Percentiles rank a stretch among this genome's conserved stretches.
Conservation (phyloP, 2,329 filamentous ascomycete genomes). For the Ilyonectria mors-panacis region DNA sequence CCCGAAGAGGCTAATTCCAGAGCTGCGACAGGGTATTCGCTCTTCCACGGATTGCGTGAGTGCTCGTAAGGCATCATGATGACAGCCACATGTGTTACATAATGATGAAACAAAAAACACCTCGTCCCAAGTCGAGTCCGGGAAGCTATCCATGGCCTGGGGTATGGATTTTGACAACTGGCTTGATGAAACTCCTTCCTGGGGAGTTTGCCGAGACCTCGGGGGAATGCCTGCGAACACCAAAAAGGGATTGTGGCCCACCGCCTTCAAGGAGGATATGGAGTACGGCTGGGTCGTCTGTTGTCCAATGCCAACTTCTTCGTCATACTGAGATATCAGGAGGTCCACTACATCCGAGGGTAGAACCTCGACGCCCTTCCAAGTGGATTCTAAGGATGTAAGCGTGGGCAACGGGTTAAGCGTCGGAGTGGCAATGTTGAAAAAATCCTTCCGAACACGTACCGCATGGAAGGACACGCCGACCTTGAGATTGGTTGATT, state of each 20-base stretch:
- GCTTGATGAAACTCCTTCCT: background rate
- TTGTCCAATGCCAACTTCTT: background rate
- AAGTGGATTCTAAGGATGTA: slow-evolving; percentile 5
- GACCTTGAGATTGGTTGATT: slow-evolving; percentile 6
- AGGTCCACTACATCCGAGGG: slow-evolving; percentile 17
- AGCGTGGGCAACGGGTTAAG: background rate
- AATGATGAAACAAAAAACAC: slow-evolving; percentile 16
- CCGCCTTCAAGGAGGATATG: background rate
- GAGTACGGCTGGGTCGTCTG: background rate
- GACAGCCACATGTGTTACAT: slow-evolving; percentile 12
- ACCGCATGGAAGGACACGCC: slow-evolving; percentile 19
- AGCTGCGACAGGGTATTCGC: slow-evolving; percentile 8
- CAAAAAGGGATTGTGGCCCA: background rate
- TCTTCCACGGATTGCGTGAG: slow-evolving; percentile 19
- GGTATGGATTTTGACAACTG: background rate
- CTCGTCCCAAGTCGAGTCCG: background rate
- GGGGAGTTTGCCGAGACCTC: background rate
- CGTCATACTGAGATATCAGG: slow-evolving; percentile 10
- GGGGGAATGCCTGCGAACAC: background rate
- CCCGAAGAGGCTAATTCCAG: background rate
- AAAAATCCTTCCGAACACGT: background rate
- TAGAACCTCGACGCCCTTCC: slow-evolving; percentile 11
- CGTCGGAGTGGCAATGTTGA: background rate
- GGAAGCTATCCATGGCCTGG: background rate
- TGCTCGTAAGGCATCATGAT: slow-evolving; percentile 24